Evolutionary conservation across 1,284 basidiomycete species (phyloP).

Genomic region (Ustilago shanxiensis): DNA sequence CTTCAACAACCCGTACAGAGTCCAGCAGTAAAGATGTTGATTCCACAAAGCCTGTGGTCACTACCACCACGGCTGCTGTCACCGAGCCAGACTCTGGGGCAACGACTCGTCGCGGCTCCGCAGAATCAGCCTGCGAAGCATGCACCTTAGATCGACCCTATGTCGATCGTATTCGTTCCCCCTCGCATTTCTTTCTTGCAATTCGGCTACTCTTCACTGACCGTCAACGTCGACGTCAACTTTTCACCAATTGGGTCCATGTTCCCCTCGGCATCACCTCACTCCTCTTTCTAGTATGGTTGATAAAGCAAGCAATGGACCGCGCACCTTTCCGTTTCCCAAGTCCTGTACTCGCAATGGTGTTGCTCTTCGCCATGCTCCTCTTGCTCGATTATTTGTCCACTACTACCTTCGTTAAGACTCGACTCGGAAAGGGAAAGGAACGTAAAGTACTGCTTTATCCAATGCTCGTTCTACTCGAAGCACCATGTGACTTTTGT

Average conservation of each 20-base stretch:
- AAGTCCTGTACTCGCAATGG: slow-evolving; percentile 53
- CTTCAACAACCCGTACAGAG: slow-evolving; percentile 4
- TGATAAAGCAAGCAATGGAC: slow-evolving; percentile 56
- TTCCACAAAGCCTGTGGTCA: neutral
- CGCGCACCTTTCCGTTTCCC: slow-evolving; percentile 59
- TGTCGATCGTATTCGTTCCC: slow-evolving; percentile 19
- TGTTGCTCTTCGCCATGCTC: slow-evolving; percentile 47
- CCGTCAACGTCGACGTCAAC: slow-evolving; percentile 17
- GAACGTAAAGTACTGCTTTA: slow-evolving; percentile 16
- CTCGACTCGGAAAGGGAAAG: neutral
- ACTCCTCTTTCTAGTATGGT: slow-evolving; percentile 45
- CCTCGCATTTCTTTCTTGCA: slow-evolving; percentile 32
- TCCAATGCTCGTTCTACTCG: slow-evolving; percentile 34
- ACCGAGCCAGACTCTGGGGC: neutral
- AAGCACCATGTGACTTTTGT: slow-evolving; percentile 62
- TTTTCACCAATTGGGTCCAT: slow-evolving; percentile 62
- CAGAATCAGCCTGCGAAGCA: slow-evolving; percentile 17
- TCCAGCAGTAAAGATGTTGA: neutral
- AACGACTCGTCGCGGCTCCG: neutral
- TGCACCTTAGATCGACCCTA: slow-evolving; percentile 20
- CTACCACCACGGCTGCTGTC: neutral
- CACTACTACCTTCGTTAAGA: neutral
- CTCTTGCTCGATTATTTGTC: slow-evolving; percentile 54
- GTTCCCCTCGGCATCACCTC: slow-evolving; percentile 56
- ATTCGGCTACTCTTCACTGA: slow-evolving; percentile 30